Conservation (phyloP, 1,284 basidiomycete species). For the Pholiota adiposa region DNA sequence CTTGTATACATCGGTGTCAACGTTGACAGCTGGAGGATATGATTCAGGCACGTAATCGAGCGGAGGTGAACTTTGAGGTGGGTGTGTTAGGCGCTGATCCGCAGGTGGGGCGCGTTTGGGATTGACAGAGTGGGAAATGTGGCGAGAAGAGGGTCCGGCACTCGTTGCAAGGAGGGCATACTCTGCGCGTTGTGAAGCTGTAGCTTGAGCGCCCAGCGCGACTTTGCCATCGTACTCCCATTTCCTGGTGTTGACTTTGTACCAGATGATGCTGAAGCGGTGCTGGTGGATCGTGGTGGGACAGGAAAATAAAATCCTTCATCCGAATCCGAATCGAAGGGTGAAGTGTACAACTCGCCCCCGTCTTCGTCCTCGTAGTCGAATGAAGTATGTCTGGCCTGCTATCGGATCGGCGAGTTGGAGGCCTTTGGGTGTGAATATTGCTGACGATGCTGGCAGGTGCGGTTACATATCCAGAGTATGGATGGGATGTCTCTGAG, state of each 20-base stretch:
- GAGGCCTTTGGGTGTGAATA: not conserved
- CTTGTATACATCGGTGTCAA: slow-evolving; percentile 38
- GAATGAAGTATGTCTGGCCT: not conserved
- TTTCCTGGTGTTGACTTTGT: not conserved
- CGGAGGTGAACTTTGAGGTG: not conserved
- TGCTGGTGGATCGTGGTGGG: slow-evolving; percentile 3
- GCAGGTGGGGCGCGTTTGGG: not conserved
- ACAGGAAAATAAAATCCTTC: slow-evolving; percentile 9
- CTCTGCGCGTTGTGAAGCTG: slow-evolving; percentile 16
- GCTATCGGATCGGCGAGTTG: slow-evolving; percentile 1
- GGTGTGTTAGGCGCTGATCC: not conserved
- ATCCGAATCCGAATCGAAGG: slow-evolving; percentile 18
- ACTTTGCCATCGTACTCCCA: slow-evolving; percentile 15
- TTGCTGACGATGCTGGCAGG: not conserved
- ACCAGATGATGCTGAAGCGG: not conserved
- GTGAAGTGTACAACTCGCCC: slow-evolving; percentile 20
- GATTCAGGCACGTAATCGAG: not conserved
- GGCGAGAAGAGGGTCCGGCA: not conserved
- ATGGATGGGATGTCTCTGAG: not conserved
- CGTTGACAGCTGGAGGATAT: slow-evolving; percentile 1
- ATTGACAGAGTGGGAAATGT: not conserved
- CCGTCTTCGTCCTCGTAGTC: slow-evolving; percentile 12
- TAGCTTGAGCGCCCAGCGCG: slow-evolving; percentile 20
- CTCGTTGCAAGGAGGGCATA: slow-evolving; percentile 8
- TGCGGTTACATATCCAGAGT: not conserved